These are phyloP conservation scores for Aspergillus egyptiacus DNA, from an alignment of 495 filamentous ascomycete genomes.

Conservation along the genomic window DNA sequence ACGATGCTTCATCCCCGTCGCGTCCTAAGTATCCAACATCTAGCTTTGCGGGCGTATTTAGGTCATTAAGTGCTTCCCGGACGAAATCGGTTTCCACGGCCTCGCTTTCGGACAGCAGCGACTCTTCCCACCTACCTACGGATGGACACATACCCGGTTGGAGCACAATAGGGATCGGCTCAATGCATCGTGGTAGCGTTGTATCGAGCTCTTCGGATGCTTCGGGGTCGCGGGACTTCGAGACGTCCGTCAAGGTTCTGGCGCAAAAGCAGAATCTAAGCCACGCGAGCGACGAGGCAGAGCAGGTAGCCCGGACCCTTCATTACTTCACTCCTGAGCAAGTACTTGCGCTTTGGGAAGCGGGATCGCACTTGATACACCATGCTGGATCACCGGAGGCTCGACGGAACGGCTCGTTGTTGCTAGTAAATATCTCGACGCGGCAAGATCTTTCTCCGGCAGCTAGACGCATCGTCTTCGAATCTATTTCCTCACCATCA, in stretches of 20 bases:
- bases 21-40: constrained; percentile 36
- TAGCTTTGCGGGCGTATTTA: constrained; percentile 43
- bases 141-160: constrained; percentile 30
- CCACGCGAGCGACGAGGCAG: constrained; percentile 40
- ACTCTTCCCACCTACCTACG: constrained; percentile 26
- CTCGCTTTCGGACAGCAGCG: constrained; percentile 32
- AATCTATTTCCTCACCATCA: constrained; percentile 32
- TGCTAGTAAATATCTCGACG: constrained; percentile 36
- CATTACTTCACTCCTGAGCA: constrained; percentile 39
- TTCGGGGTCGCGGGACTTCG: constrained; percentile 37
- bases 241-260: constrained; percentile 30
- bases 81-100: constrained; percentile 37
- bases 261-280: constrained; percentile 32
- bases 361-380: constrained; percentile 35
- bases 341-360: constrained; percentile 39
- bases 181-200: constrained; percentile 43
- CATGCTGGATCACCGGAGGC: constrained; percentile 35
- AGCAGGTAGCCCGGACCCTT: constrained; percentile 28
- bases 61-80: constrained; percentile 38
- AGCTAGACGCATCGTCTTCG: constrained; percentile 31
- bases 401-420: constrained; percentile 30
- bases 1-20: constrained; percentile 37
- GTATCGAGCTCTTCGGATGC: constrained; percentile 42
- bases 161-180: constrained; percentile 30
- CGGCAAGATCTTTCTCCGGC: constrained; percentile 39